phyloP scores from a whole-genome alignment of 371 early-diverging fungal genomes.

The Mucor sp. region DNA sequence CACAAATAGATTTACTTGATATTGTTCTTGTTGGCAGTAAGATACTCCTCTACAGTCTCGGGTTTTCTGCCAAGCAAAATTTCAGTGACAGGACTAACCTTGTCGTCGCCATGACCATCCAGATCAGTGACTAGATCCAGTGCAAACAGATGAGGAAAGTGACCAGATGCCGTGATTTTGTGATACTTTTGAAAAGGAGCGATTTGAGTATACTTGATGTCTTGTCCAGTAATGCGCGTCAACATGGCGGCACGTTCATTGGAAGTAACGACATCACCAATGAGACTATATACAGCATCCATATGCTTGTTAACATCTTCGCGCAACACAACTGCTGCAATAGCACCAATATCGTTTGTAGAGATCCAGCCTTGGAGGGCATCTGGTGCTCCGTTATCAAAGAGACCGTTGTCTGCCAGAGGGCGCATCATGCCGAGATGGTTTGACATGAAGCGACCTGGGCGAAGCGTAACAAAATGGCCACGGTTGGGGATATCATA shows the following conservation, averaged over 20 bases:
- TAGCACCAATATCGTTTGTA: constrained; percentile 24
- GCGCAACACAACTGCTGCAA: constrained; percentile 16
- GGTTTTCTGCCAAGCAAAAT: too few relatives aligned
- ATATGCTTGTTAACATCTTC: constrained; percentile 22
- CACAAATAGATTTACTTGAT: not conserved
- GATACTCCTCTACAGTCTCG: constrained; percentile 12
- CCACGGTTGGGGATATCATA: constrained; percentile 26
- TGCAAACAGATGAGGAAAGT: constrained; percentile 3
- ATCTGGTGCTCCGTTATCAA: constrained; percentile 9
- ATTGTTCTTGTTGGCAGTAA: constrained; percentile 1
- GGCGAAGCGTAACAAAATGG: constrained; percentile 33
- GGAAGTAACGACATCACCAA: not conserved
- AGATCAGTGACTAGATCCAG: not conserved
- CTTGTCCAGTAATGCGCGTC: constrained; percentile 8
- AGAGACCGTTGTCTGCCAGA: not conserved
- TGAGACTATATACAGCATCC: constrained; percentile 20
- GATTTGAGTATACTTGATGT: constrained; percentile 9
- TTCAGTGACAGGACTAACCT: not conserved
- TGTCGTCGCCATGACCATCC: not conserved
- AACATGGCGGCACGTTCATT: constrained; percentile 11
- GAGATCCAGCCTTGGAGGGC: constrained; percentile 11
- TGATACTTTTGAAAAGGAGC: constrained; percentile 5
- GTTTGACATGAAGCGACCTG: constrained; percentile 38
- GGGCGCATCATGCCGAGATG: not conserved
- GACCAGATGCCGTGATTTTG: not conserved